Conservation (phyloP, 768 basidiomycete genomes). For the Lactarius sp. region DNA sequence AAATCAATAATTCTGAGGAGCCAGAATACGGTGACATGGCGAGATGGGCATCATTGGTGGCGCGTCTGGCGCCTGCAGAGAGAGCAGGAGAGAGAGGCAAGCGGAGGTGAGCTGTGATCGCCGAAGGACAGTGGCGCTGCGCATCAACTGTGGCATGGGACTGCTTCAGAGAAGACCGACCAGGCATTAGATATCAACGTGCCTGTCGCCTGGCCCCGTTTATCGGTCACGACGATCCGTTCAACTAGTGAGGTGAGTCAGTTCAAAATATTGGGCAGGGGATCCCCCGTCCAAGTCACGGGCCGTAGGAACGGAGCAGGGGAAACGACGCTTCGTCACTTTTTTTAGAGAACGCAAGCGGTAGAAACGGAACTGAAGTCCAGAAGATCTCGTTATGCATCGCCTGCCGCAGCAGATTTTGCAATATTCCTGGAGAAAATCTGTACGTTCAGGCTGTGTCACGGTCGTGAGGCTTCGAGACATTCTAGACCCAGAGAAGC, state of each 20-base stretch:
- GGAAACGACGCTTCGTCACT: too few relatives aligned
- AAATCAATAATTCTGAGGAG: not conserved
- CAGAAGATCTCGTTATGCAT: not conserved
- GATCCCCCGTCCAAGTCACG: not conserved
- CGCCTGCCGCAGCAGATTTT: not conserved
- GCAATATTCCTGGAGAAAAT: not conserved
- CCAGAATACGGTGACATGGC: not conserved
- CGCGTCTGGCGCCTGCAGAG: not conserved
- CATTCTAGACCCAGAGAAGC: not conserved
- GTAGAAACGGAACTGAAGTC: not conserved
- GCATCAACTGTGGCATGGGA: not conserved
- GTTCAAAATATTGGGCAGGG: not conserved
- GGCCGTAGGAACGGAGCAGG: not conserved
- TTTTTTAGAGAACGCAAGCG: not conserved
- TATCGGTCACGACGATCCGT: not conserved
- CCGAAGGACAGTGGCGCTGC: not conserved
- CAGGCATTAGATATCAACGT: not conserved
- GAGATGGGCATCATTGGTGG: not conserved
- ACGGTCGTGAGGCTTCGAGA: not conserved
- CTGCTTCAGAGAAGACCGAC: not conserved
- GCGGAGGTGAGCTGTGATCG: not conserved
- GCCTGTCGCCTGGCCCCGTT: not conserved
- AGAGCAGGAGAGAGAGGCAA: not conserved
- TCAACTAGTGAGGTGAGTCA: not conserved
- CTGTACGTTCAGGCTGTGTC: not conserved